These are phyloP conservation scores for Neurospora sp. DNA, from an alignment of 495 filamentous ascomycete species.

Conservation along the genomic window DNA sequence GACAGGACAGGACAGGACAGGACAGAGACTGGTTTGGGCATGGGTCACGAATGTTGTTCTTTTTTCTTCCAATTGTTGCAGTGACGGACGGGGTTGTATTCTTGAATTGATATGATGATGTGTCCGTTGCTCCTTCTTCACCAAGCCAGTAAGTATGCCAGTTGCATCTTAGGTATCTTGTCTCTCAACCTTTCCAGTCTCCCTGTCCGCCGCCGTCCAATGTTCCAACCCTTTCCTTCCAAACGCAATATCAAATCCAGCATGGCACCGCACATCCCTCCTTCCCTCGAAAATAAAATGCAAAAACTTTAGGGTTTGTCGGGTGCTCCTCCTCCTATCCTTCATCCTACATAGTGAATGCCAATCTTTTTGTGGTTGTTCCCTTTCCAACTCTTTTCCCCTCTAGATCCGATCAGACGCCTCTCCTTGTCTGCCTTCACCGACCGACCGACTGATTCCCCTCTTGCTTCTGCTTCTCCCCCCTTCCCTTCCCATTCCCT, in stretches of 20 bases:
- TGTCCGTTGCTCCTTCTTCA: background rate
- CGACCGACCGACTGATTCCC: background rate
- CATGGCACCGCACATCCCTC: background rate
- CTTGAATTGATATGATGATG: background rate
- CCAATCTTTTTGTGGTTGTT: background rate
- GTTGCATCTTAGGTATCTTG: background rate
- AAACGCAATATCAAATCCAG: background rate
- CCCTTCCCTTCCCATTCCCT: background rate
- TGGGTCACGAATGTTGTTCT: background rate
- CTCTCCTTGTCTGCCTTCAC: background rate
- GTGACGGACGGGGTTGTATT: background rate
- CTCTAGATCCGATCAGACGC: background rate
- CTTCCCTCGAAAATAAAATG: background rate
- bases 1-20: background rate
- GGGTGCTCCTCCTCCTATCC: background rate
- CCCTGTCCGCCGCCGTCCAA: background rate
- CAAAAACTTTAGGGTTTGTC: background rate
- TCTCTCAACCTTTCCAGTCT: background rate
- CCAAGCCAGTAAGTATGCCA: background rate
- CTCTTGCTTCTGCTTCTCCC: background rate
- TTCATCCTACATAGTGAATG: background rate
- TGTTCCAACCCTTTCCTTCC: background rate
- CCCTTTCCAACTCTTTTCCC: background rate
- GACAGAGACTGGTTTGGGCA: background rate
- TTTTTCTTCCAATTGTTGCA: background rate